A percentile compares a stretch with the other conserved stretches of the same genome.
These are phyloP conservation scores for Nicotiana undulata DNA, from an alignment of 257 asterid genomes.

Conservation along the genomic window DNA sequence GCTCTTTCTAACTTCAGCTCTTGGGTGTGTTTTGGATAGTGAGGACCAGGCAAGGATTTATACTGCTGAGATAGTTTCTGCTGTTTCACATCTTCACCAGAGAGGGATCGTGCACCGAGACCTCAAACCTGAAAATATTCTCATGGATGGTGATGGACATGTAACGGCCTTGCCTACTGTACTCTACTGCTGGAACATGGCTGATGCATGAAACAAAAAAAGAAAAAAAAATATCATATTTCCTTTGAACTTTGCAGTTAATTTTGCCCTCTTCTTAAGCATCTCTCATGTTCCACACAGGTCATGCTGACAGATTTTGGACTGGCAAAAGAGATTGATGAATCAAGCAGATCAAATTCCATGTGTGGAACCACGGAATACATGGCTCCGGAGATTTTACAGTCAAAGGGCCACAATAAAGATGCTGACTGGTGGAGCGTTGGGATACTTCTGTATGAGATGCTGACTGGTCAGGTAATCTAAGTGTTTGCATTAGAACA, in stretches of 20 bases:
- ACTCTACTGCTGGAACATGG: slow-evolving; percentile 15
- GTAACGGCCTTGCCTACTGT: slow-evolving; percentile 33
- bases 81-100: slow-evolving; percentile 92
- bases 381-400: slow-evolving; percentile 92
- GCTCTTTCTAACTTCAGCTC: slow-evolving; percentile 22
- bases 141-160: slow-evolving; percentile 96
- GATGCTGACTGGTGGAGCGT: slow-evolving; percentile 96
- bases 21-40: slow-evolving; percentile 37
- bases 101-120: slow-evolving; percentile 91
- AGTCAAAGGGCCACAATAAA: slow-evolving; percentile 72
- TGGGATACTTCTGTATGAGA: slow-evolving; percentile 84
- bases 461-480: slow-evolving; percentile 82
- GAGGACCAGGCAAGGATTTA: slow-evolving; percentile 97
- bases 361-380: slow-evolving; percentile 92
- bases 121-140: slow-evolving; percentile 92
- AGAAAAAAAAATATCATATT: neutral
- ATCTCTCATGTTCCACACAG: slow-evolving; percentile 27
- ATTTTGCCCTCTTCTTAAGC: slow-evolving; percentile 7
- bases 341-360: slow-evolving; percentile 83
- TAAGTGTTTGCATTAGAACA: neutral
- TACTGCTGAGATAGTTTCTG: slow-evolving; percentile 92
- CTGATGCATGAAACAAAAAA: neutral
- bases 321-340: slow-evolving; percentile 83
- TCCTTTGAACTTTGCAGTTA: neutral
- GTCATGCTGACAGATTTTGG: slow-evolving; percentile 93